Base-by-base conservation (phyloP, 495 filamentous ascomycete species). In the Penicillium silybi region DNA sequence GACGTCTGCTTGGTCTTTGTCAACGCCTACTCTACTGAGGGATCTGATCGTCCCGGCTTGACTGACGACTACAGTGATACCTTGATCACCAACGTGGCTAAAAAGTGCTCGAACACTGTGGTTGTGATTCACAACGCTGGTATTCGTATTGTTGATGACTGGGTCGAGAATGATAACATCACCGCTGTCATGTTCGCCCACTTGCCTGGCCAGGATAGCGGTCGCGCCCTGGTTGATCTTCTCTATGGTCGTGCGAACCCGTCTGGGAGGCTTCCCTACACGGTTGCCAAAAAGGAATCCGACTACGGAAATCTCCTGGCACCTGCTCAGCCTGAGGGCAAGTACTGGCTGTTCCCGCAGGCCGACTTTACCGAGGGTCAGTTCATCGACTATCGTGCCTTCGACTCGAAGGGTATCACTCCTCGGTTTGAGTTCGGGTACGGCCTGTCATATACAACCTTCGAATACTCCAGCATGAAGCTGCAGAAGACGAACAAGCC, bases 341-440 rank as follows among this genome's bases (percentile, higher is more conserved):
- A 42, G 18, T 42, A 42, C 20, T 19, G 20, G 40, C 18, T 20
- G 16, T 42, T 42, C 40, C 40, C 40, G 20, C 40, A 42, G 18
- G 16, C 17, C 4, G 19, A 42, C 17, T 42, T 42, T 38, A 38
- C 40, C 18, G 40, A 42, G 40, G 40, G 20, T 42, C 17, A 20
- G 18, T 23, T 42, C 18, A 42, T 38, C 35, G 35, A 38, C 7
- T 38, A 38, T 10, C 35, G 35, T 8, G 35, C 35, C 1, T 38
- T 38, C 13, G 83, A 87, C 54, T 67, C 66, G 23, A 58, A 74
- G 16, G 77, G 80, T 25, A 78, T 86, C 45, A 68, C 62, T 1
- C 82, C 83, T 0, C 69, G 79, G 3, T 89, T 80, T 56, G 79
- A 80, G 46, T 89, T 88, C 53, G 87, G 86, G 13, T 87, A 78